Evolutionary conservation across 768 basidiomycete species (phyloP), one percentile per base, ranked within the genome.

Genomic region (Porpolomopsis calyptriformis): DNA sequence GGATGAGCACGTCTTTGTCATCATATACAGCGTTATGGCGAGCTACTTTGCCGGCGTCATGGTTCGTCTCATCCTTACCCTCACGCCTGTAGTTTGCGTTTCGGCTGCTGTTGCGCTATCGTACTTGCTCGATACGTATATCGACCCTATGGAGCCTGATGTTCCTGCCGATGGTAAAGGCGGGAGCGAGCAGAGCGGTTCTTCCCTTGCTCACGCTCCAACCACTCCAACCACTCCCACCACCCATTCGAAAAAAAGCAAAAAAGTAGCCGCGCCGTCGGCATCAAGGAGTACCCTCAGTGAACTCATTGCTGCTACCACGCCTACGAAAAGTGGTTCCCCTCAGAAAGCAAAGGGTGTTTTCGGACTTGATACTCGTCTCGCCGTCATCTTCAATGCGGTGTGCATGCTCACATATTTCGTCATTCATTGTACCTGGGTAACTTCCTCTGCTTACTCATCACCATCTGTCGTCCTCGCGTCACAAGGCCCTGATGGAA

Each of bases 41-140:
- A 91, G 89, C 62, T 99, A 99, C 73, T 99, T 99, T 58, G 94
- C 96, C 4, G 96, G 96, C 35, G 94, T 99, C 60, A 99, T 99
- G 96, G 96, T 99, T 52, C 91, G 96, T 47, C 74, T 98, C 49
- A 98, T 99, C 90, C 74, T 99, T 45, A 85, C 96, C 20, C 80
- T 99, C 47, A 98, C 94, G 0, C 96, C 96, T 1, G 86, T 94
- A 47, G 96, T 98, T 37, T 99, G 96, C 59, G 87, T 98, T 48
- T 62, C 90, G 14, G 82, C 90, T 14, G 96, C 96, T 4, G 81
- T 98, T 24, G 91, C 92, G 1, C 68, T 96, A 48, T 93, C 92
- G 2, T 76, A 81, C 5, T 71, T 98, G 9, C 69, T 97, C 47
- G 88, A 96, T 53, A 86, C 82, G 0, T 99, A 90, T 62, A 72